Evolutionary conservation across 1,284 basidiomycete genomes (phyloP).

Genomic region (Cystobasidium sp.): DNA sequence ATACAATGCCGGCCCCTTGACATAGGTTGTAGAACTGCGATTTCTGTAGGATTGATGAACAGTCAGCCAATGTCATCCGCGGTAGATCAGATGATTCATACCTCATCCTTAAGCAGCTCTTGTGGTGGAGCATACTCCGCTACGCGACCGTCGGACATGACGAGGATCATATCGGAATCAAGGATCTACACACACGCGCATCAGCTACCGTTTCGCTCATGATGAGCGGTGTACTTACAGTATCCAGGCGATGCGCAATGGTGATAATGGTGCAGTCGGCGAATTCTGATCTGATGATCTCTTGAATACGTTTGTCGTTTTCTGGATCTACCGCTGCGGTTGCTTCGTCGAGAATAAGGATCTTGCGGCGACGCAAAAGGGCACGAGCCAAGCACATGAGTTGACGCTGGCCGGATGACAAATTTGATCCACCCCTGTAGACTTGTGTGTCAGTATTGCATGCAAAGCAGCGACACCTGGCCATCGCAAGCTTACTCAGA

Average conservation of each 20-base stretch:
- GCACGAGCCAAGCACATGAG: slow-evolving; percentile 72
- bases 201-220: slow-evolving; percentile 25
- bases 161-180: slow-evolving; percentile 60
- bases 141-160: slow-evolving; percentile 52
- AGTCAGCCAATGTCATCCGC: background rate
- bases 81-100: background rate
- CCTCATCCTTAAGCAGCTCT: slow-evolving; percentile 46
- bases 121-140: slow-evolving; percentile 52
- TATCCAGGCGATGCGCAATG: slow-evolving; percentile 68
- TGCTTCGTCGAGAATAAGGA: slow-evolving; percentile 83
- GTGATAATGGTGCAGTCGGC: slow-evolving; percentile 75
- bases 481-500: slow-evolving; percentile 6
- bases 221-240: slow-evolving; percentile 48
- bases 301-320: slow-evolving; percentile 64
- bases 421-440: slow-evolving; percentile 74
- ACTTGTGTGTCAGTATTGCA: background rate
- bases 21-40: slow-evolving; percentile 36
- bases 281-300: slow-evolving; percentile 79
- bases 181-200: slow-evolving; percentile 35
- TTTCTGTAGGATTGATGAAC: slow-evolving; percentile 5
- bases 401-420: slow-evolving; percentile 82
- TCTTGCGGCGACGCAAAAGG: slow-evolving; percentile 71
- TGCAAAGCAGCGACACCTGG: background rate
- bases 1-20: slow-evolving; percentile 39
- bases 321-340: slow-evolving; percentile 70